These are phyloP conservation scores for Keqinozyma sinolaborantium DNA, from an alignment of 1,139 yeast species.

Conservation along the genomic window DNA sequence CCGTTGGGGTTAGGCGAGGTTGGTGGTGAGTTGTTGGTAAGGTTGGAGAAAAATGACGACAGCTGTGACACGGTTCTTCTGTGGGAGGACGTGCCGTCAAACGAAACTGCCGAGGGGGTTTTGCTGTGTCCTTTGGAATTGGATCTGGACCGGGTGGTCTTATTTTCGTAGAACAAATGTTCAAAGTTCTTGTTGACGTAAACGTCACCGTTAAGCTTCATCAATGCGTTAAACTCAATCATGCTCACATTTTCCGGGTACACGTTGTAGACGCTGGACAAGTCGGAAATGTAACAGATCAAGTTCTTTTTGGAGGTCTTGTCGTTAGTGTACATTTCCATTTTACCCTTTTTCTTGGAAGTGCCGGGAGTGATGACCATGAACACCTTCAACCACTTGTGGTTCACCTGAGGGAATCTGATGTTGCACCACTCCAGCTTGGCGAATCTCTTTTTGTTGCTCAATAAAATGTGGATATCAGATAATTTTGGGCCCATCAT, in stretches of 20 bases:
- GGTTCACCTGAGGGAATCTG: constrained; percentile 52
- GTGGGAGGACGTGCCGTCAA: constrained; percentile 9
- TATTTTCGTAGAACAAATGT: constrained; percentile 19
- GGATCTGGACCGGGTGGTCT: constrained; percentile 2
- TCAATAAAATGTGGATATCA: constrained; percentile 51
- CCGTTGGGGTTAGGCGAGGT: constrained; percentile 13
- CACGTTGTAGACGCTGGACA: constrained; percentile 43
- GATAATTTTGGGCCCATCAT: constrained; percentile 49
- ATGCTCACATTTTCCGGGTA: constrained; percentile 52
- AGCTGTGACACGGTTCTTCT: constrained; percentile 18
- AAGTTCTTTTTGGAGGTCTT: constrained; percentile 41
- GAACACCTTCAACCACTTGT: constrained; percentile 52
- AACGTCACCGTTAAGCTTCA: constrained; percentile 50
- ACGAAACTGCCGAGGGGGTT: constrained; percentile 6
- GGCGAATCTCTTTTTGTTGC: constrained; percentile 41
- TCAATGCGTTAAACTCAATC: constrained; percentile 51
- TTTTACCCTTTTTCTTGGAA: constrained; percentile 38
- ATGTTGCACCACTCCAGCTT: constrained; percentile 56
- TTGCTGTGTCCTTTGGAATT: constrained; percentile 2
- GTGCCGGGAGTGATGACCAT: constrained; percentile 44
- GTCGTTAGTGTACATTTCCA: constrained; percentile 47
- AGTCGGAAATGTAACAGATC: constrained; percentile 42
- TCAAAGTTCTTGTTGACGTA: constrained; percentile 41
- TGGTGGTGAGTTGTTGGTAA: constrained; percentile 13
- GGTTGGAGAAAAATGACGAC: constrained; percentile 13